Evolutionary conservation across 805 yeast genomes (phyloP), one percentile per base, ranked within the genome.

Genomic region (Kodamaea sagamina): DNA sequence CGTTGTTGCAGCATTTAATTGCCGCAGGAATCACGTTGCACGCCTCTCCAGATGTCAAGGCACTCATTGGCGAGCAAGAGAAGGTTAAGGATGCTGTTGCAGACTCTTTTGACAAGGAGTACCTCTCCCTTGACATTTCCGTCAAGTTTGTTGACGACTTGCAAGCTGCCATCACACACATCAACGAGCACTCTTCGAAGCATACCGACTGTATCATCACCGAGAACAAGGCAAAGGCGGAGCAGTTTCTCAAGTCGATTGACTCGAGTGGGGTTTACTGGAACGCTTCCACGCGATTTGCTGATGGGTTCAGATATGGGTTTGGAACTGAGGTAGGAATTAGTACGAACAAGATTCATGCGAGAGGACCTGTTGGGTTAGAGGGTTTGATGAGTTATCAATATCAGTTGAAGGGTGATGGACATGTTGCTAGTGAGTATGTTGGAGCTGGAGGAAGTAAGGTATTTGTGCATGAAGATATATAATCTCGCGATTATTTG

Each of bases 241-340:
- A 88, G 22, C 65, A 63, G 44, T 93, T 93, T 67, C 64, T 92
- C 58, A 81, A 81, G 59, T 93, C 90, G 16, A 78, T 93, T 36
- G 99, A 93, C 63, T 87, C 97, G 2, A 85, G 98, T 1, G 97
- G 97, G 44, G 96, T 93, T 9, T 93, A 89, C 71, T 92, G 98
- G 98, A 93, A 93, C 61, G 92, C 95, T 39, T 86, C 96, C 15
- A 89, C 98, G 6, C 75, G 99, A 59, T 93, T 93, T 68, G 98
- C 99, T 5, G 99, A 93, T 65, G 99, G 99, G 3, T 93, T 88
- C 75, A 79, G 99, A 62, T 93, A 92, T 59, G 99, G 99, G 0
- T 93, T 95, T 61, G 99, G 99, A 41, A 85, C 99, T 4, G 99
- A 93, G 65, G 99, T 93, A 12, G 99, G 99, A 26, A 92, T 93